phyloP scores from a whole-genome alignment of 148 eudicot species.

The Camellia lanceoleosa region DNA sequence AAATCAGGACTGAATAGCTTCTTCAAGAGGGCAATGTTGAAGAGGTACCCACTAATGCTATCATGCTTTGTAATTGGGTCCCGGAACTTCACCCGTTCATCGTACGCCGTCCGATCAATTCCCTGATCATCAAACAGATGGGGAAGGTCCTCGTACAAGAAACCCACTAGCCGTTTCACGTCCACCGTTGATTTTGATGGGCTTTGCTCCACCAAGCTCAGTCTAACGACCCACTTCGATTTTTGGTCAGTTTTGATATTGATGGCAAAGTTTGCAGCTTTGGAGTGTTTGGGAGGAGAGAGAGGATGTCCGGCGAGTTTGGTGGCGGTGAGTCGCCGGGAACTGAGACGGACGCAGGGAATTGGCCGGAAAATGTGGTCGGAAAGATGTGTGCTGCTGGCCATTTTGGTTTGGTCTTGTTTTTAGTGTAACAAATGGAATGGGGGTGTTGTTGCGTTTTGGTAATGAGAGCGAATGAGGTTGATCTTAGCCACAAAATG shows the following conservation, averaged over 20 bases:
- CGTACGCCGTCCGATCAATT: conserved; percentile 84
- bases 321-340: conserved; percentile 20
- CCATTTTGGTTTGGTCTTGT: conserved; percentile 26
- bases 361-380: conserved; percentile 36
- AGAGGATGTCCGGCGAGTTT: conserved; percentile 14
- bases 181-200: conserved; percentile 45
- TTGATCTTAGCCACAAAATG: conserved; percentile 14
- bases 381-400: conserved; percentile 30
- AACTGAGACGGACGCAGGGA: conserved; percentile 16
- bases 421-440: background rate
- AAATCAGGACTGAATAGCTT: conserved; percentile 62
- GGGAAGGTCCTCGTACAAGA: conserved; percentile 78
- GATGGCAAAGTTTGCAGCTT: conserved; percentile 1
- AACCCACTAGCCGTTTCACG: conserved; percentile 45
- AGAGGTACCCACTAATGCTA: conserved; percentile 65
- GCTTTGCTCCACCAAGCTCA: conserved; percentile 40
- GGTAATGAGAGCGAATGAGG: background rate
- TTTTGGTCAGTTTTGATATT: conserved; percentile 7
- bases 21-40: conserved; percentile 75
- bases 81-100: conserved; percentile 72
- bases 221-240: conserved; percentile 34
- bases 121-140: conserved; percentile 94
- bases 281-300: conserved; percentile 21
- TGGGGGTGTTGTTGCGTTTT: background rate
- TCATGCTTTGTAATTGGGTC: conserved; percentile 95